Evolutionary conservation across 2,329 filamentous ascomycete species (phyloP).

Genomic region (Talaromyces sp.): DNA sequence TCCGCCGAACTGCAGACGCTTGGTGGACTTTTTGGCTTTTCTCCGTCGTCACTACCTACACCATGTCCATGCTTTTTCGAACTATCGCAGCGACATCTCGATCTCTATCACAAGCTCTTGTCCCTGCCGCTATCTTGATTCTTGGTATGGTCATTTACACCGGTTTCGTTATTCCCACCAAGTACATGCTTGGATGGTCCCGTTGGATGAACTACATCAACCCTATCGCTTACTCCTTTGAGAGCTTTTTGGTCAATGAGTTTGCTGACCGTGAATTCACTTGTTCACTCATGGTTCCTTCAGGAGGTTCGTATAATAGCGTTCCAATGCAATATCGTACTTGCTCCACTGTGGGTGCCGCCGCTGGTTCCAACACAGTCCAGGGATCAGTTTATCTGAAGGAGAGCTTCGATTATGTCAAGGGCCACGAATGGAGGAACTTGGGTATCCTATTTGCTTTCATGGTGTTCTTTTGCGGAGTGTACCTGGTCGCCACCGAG

Average conservation of each 20-base stretch:
- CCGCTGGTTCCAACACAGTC: slow-evolving; percentile 49
- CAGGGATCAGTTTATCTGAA: slow-evolving; percentile 55
- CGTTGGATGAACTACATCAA: slow-evolving; percentile 80
- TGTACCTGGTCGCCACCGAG: slow-evolving; percentile 62
- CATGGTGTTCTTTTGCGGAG: slow-evolving; percentile 55
- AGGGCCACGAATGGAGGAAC: slow-evolving; percentile 61
- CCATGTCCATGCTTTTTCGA: slow-evolving; percentile 84
- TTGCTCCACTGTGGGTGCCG: slow-evolving; percentile 57
- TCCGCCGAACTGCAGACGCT: slow-evolving; percentile 65
- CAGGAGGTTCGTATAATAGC: slow-evolving; percentile 34
- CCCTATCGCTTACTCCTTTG: slow-evolving; percentile 74
- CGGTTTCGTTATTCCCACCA: slow-evolving; percentile 41
- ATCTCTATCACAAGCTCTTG: slow-evolving; percentile 56
- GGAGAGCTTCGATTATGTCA: slow-evolving; percentile 53
- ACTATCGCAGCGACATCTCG: slow-evolving; percentile 72
- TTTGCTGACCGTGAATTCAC: slow-evolving; percentile 61
- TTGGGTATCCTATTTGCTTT: slow-evolving; percentile 65
- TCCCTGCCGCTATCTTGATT: slow-evolving; percentile 50
- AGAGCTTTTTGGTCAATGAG: slow-evolving; percentile 77
- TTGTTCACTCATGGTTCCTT: slow-evolving; percentile 41
- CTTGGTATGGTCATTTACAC: slow-evolving; percentile 46
- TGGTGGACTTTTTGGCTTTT: slow-evolving; percentile 86
- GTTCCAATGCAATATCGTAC: slow-evolving; percentile 39
- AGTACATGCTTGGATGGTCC: slow-evolving; percentile 71
- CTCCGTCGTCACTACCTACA: slow-evolving; percentile 65